Conservation (phyloP, 345 rosid species). For the Tarenaya hassleriana region DNA sequence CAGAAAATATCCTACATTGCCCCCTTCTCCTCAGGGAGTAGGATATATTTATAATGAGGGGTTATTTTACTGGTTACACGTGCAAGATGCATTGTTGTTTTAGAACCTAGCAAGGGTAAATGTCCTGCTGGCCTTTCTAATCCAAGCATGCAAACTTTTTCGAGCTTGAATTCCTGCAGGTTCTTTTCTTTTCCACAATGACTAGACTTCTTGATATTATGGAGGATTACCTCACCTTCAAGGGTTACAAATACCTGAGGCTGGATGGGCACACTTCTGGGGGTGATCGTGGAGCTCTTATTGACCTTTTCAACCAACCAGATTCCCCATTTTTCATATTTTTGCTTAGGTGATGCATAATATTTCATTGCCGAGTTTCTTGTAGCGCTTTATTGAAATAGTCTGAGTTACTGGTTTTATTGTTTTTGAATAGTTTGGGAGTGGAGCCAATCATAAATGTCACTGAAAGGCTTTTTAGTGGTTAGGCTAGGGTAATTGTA, state of each 20-base stretch:
- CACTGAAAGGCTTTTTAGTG: not conserved
- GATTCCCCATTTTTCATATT: constrained; percentile 78
- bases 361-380: constrained; percentile 4
- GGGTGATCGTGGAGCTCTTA: constrained; percentile 82
- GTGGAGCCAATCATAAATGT: not conserved
- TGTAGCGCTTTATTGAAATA: constrained; percentile 1
- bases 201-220: constrained; percentile 92
- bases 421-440: not conserved
- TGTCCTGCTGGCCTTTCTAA: not conserved
- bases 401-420: not conserved
- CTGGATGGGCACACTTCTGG: constrained; percentile 95
- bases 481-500: constrained; percentile 2
- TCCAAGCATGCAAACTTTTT: constrained; percentile 9
- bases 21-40: constrained; percentile 1
- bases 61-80: not conserved
- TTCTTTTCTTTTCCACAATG: constrained; percentile 95
- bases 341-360: constrained; percentile 62
- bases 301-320: constrained; percentile 59
- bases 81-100: constrained; percentile 6
- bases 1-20: not conserved
- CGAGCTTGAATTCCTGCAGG: constrained; percentile 35
- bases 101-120: not conserved
- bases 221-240: constrained; percentile 78
- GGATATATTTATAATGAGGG: not conserved
- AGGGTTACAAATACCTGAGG: constrained; percentile 76